These are phyloP conservation scores for Botryotinia convoluta DNA, from an alignment of 2,329 filamentous ascomycete species.

Conservation along the genomic window DNA sequence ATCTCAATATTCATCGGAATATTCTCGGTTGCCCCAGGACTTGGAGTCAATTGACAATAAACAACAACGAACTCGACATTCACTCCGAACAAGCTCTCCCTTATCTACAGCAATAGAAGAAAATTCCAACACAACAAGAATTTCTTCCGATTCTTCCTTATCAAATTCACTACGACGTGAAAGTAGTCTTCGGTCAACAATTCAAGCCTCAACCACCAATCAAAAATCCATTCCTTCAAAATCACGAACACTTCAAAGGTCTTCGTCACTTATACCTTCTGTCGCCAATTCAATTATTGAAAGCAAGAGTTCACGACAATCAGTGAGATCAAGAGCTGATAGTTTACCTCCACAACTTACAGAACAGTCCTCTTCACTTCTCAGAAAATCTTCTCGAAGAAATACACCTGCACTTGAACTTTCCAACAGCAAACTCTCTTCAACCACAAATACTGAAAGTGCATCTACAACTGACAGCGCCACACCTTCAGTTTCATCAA, in stretches of 20 bases:
- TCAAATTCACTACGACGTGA: background rate
- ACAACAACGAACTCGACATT: background rate
- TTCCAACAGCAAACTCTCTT: slow-evolving; percentile 2
- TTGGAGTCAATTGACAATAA: background rate
- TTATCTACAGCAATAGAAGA: background rate
- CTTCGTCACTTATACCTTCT: slow-evolving; percentile 3
- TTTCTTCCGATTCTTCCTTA: background rate
- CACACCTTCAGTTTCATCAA: slow-evolving; percentile 8
- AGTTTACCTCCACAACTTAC: slow-evolving; percentile 1
- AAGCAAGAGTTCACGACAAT: slow-evolving; percentile 7
- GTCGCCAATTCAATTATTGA: background rate
- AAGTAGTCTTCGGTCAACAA: slow-evolving; percentile 3
- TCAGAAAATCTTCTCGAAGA: slow-evolving; percentile 9
- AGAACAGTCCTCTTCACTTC: background rate
- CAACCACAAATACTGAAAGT: slow-evolving; percentile 1
- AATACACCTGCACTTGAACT: background rate
- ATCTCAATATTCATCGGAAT: slow-evolving; percentile 11
- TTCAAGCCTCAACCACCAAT: slow-evolving; percentile 9
- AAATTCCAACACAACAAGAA: background rate
- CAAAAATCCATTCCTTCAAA: background rate
- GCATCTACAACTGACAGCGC: background rate
- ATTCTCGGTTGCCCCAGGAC: slow-evolving; percentile 10
- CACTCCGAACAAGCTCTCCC: background rate
- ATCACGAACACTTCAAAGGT: background rate
- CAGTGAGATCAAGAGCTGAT: slow-evolving; percentile 6